These are phyloP conservation scores for Dillenia turbinata DNA, from an alignment of 164 flowering plant genomes.

Conservation along the genomic window DNA sequence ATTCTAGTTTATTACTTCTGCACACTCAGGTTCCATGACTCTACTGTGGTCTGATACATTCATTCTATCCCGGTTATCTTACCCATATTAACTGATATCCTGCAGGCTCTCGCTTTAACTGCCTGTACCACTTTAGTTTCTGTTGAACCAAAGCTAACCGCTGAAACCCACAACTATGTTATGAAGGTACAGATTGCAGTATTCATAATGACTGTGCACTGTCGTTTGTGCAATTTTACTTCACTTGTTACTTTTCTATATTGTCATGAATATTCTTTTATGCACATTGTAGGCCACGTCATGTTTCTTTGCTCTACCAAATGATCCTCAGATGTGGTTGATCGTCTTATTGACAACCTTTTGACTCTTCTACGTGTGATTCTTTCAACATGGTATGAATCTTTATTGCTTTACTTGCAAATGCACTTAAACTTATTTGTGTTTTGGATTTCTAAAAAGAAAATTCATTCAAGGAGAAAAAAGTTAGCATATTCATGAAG, in stretches of 20 bases:
- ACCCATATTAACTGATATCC: not conserved
- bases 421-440: too few species aligned
- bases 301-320: conserved; percentile 90
- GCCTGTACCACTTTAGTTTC: conserved; percentile 98
- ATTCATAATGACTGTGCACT: not conserved
- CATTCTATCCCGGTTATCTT: not conserved
- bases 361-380: conserved; percentile 86
- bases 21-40: conserved; percentile 61
- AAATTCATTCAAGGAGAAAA: too few species aligned
- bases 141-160: conserved; percentile 86
- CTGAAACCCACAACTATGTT: conserved; percentile 80
- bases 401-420: not conserved
- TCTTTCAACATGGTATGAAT: conserved; percentile 77
- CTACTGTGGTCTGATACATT: conserved; percentile 2
- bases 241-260: not conserved
- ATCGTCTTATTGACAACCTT: conserved; percentile 81
- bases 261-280: conserved; percentile 2
- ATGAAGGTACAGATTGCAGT: conserved; percentile 58
- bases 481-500: too few species aligned
- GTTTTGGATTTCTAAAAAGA: too few species aligned
- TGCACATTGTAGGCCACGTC: conserved; percentile 70
- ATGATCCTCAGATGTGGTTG: conserved; percentile 67
- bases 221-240: not conserved
- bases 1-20: conserved; percentile 67
- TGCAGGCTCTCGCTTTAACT: conserved; percentile 80